phyloP scores from a whole-genome alignment of 176 grass and related monocot genomes.

The Bothriochloa decipiens region DNA sequence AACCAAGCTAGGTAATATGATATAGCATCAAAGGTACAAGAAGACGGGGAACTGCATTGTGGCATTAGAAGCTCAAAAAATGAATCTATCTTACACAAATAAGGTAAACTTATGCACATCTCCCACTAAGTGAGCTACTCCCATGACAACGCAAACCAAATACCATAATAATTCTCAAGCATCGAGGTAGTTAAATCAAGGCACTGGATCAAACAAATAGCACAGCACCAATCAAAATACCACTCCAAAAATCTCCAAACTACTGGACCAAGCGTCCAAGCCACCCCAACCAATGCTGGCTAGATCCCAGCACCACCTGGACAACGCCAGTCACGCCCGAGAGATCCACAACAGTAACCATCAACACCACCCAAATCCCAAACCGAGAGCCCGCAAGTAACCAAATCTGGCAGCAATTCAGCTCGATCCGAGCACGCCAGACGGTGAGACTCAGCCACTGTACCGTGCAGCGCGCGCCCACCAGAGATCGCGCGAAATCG shows the following conservation, averaged over 20 bases:
- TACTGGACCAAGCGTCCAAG: neutral
- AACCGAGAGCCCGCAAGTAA: neutral
- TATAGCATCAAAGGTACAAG: neutral
- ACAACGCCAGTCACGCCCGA: neutral
- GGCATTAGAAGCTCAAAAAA: conserved; percentile 6
- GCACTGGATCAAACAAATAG: conserved; percentile 8
- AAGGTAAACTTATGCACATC: neutral
- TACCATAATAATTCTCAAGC: neutral
- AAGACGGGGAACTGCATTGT: neutral
- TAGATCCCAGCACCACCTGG: conserved; percentile 12
- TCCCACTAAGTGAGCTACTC: neutral
- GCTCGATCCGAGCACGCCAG: conserved; percentile 27
- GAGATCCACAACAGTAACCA: conserved; percentile 27
- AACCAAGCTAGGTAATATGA: neutral
- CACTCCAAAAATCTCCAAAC: neutral
- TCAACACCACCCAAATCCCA: conserved; percentile 21
- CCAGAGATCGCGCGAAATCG: conserved; percentile 38
- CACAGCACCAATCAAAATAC: conserved; percentile 1
- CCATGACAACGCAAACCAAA: neutral
- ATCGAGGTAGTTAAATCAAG: neutral
- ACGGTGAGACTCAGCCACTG: neutral
- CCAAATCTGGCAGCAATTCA: conserved; percentile 35
- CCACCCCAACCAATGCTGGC: conserved; percentile 4
- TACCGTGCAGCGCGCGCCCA: neutral
- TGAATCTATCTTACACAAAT: neutral